Percentiles rank a stretch among this genome's conserved stretches.
These are phyloP conservation scores for Pythium aphanidermatum DNA, from an alignment of 352 stramenopile species.

Conservation along the genomic window DNA sequence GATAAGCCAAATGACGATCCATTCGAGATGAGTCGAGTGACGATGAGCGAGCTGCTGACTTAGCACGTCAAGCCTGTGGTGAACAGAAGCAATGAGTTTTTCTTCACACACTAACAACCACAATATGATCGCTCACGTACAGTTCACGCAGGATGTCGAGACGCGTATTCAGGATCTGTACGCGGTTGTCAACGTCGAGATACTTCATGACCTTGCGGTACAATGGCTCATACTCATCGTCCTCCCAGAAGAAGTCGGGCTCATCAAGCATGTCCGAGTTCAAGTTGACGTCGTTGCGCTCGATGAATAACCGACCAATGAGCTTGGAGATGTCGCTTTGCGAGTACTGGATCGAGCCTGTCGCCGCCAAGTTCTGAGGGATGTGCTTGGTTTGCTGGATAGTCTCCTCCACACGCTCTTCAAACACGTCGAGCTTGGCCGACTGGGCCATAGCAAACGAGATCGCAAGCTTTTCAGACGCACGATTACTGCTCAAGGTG, in stretches of 20 bases:
- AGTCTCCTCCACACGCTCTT: conserved; percentile 84
- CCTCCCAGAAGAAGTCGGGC: conserved; percentile 93
- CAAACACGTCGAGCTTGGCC: conserved; percentile 91
- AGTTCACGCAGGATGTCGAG: conserved; percentile 92
- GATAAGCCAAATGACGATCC: conserved; percentile 94
- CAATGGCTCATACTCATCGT: conserved; percentile 89
- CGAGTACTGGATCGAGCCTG: conserved; percentile 88
- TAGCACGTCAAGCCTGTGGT: conserved; percentile 85
- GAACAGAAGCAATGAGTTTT: too few species aligned
- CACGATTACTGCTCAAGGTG: conserved; percentile 68
- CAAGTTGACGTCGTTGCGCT: conserved; percentile 91
- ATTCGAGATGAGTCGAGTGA: conserved; percentile 89
- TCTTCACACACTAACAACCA: conserved; percentile 1
- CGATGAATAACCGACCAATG: conserved; percentile 88
- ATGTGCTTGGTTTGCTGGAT: conserved; percentile 87
- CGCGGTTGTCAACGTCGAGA: conserved; percentile 88
- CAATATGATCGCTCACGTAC: conserved; percentile 28
- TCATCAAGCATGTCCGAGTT: conserved; percentile 94
- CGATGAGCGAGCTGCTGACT: conserved; percentile 88
- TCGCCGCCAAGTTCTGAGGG: conserved; percentile 81
- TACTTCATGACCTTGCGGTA: conserved; percentile 92
- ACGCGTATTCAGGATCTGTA: conserved; percentile 92
- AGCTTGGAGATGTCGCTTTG: conserved; percentile 89
- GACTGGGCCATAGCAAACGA: conserved; percentile 92
- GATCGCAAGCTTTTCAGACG: conserved; percentile 89